Evolutionary conservation across 2,329 filamentous ascomycete species (phyloP), one percentile per base, ranked within the genome.

Genomic region (Paecilomyces formosus): DNA sequence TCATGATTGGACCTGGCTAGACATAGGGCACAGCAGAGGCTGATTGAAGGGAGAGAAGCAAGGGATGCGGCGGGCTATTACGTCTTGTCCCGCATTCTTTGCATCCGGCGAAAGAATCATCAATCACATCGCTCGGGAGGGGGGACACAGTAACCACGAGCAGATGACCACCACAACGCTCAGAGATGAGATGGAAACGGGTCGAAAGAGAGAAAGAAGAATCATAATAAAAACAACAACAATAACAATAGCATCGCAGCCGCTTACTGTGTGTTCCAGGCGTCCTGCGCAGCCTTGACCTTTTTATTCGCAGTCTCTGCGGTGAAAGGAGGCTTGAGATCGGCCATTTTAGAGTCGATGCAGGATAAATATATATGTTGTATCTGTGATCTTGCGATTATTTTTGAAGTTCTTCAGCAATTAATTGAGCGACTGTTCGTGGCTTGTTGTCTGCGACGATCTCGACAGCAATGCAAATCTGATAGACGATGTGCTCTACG

Each of bases 251-350:
- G 53, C 21, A 51, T 31, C 39, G 55, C 12, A 21, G 13, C 15
- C 12, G 60, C 76, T 64, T 72, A 90, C 88, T 79, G 82, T 1
- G 86, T 88, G 68, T 95, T 96, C 91, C 91, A 95, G 2, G 87
- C 79, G 70, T 90, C 84, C 70, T 96, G 91, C 0, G 89, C 90
- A 18, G 86, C 87, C 75, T 95, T 95, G 62, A 95, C 90, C 72
- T 95, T 95, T 59, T 80, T 78, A 15, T 77, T 77, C 1, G 91
- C 91, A 1, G 85, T 87, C 69, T 90, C 87, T 24, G 82, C 78
- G 3, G 85, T 93, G 71, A 92, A 95, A 0, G 90, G 90, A 3
- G 91, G 90, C 54, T 70, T 74, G 33, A 76, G 62, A 55, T 72
- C 68, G 2, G 75, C 74, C 75, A 78, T 78, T 50, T 15, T 55